A percentile compares a stretch with the other conserved stretches of the same genome.
These are phyloP conservation scores for Neurospora sp. DNA, from an alignment of 495 filamentous ascomycete species.

Conservation along the genomic window DNA sequence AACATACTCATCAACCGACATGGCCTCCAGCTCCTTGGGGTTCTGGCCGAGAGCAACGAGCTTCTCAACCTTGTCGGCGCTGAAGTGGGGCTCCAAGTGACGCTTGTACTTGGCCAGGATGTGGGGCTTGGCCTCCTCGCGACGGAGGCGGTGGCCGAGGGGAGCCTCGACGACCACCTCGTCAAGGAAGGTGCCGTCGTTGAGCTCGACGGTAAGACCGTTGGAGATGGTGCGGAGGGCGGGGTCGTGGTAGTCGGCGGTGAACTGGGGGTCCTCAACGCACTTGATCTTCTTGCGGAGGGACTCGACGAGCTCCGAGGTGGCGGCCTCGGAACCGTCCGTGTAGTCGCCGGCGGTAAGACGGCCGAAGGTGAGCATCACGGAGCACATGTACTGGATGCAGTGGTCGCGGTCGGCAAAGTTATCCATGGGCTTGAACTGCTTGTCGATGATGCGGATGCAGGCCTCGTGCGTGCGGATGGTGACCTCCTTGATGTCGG, in stretches of 20 bases:
- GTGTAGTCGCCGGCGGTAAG: constrained; percentile 86
- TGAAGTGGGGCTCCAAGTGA: constrained; percentile 76
- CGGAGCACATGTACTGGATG: constrained; percentile 97
- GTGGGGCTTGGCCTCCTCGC: constrained; percentile 95
- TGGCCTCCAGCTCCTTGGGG: constrained; percentile 59
- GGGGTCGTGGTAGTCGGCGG: constrained; percentile 87
- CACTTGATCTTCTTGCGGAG: constrained; percentile 87
- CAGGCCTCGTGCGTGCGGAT: constrained; percentile 98
- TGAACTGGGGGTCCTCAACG: constrained; percentile 92
- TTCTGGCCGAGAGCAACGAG: constrained; percentile 68
- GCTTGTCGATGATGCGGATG: constrained; percentile 98
- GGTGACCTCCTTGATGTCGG: constrained; percentile 85
- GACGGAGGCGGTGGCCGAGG: constrained; percentile 79
- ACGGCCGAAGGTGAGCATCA: constrained; percentile 89
- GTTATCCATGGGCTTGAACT: constrained; percentile 99
- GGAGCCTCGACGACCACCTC: constrained; percentile 94
- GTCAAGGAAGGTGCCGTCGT: constrained; percentile 86
- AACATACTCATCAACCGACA: constrained; percentile 86
- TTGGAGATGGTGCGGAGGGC: constrained; percentile 91
- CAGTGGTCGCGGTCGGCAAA: constrained; percentile 99
- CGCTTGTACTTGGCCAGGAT: constrained; percentile 91
- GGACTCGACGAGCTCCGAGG: constrained; percentile 76
- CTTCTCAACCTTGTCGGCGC: constrained; percentile 61
- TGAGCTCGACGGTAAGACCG: constrained; percentile 82
- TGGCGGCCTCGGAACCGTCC: constrained; percentile 83